Percentiles rank a stretch among this genome's conserved stretches.
These are phyloP conservation scores for Fusarium circinatum DNA, from an alignment of 2,329 filamentous ascomycete species.

Conservation along the genomic window DNA sequence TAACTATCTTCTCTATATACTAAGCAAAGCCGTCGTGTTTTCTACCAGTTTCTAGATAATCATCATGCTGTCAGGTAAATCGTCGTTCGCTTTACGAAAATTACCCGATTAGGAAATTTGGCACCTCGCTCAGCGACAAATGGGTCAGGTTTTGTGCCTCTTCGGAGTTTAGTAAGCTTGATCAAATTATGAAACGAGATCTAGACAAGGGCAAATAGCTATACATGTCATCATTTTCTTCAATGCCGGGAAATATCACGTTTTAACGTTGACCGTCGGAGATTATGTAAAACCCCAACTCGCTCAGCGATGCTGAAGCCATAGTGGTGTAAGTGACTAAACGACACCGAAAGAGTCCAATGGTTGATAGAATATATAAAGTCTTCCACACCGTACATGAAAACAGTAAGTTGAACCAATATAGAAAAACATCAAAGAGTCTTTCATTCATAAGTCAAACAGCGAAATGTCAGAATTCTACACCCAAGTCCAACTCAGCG, in stretches of 20 bases:
- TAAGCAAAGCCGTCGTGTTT: rapidly evolving
- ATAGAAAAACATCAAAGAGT: neutral
- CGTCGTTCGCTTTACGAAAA: neutral
- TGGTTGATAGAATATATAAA: neutral
- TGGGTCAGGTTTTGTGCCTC: neutral
- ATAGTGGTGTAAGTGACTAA: neutral
- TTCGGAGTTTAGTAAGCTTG: neutral
- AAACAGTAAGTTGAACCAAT: rapidly evolving
- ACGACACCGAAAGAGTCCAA: neutral
- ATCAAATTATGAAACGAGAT: too few species aligned
- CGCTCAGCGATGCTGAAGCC: conserved; percentile 3
- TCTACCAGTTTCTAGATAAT: neutral
- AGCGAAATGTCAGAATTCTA: neutral
- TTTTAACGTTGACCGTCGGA: neutral
- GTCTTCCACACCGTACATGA: rapidly evolving
- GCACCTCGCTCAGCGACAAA: conserved; percentile 4
- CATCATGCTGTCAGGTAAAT: neutral
- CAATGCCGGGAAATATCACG: neutral
- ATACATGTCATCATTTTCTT: neutral
- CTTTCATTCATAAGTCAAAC: neutral
- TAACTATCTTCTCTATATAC: rapidly evolving
- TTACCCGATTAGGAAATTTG: neutral
- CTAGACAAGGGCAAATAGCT: rapidly evolving
- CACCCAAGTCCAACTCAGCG: conserved; percentile 5
- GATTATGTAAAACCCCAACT: neutral